A percentile compares a stretch with the other conserved stretches of the same genome.
Conservation (phyloP, 2,329 filamentous ascomycete genomes). For the Aschersonia sp. region DNA sequence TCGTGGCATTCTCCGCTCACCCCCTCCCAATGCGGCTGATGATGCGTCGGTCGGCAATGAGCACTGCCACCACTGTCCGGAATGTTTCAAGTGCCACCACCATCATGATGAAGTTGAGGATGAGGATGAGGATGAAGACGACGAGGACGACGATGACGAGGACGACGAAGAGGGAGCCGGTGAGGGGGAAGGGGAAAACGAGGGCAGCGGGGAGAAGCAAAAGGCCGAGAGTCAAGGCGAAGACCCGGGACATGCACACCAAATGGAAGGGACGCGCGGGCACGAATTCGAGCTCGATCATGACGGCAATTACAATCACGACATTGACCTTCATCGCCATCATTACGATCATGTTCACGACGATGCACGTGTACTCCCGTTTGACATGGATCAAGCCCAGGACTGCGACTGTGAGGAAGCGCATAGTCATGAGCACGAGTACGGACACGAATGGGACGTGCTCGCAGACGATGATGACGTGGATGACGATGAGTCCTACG, state of each 20-base stretch:
- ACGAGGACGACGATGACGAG: not conserved
- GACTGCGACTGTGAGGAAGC: constrained; percentile 16
- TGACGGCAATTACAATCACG: constrained; percentile 21
- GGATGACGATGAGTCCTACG: constrained; percentile 66
- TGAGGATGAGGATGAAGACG: constrained; percentile 14
- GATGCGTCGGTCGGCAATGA: constrained; percentile 23
- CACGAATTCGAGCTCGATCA: constrained; percentile 7
- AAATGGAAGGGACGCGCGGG: not conserved
- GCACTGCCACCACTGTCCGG: constrained; percentile 19
- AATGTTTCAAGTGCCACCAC: constrained; percentile 13
- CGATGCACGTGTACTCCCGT: constrained; percentile 1
- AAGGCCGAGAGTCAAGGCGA: too few species aligned
- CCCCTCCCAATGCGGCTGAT: constrained; percentile 19
- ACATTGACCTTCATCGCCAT: constrained; percentile 22
- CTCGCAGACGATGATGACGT: constrained; percentile 52
- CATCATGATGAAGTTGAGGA: constrained; percentile 15
- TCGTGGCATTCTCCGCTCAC: constrained; percentile 23
- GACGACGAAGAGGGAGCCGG: too few species aligned
- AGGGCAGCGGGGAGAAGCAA: too few species aligned
- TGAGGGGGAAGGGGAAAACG: too few species aligned
- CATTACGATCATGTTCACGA: constrained; percentile 15
- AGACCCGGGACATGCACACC: too few species aligned
- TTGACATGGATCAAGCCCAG: constrained; percentile 14
- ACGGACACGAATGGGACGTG: constrained; percentile 31
- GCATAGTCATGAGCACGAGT: constrained; percentile 5